Evolutionary conservation across 371 early-diverging fungal species (phyloP).

Genomic region (Apophysomyces ossiformis): DNA sequence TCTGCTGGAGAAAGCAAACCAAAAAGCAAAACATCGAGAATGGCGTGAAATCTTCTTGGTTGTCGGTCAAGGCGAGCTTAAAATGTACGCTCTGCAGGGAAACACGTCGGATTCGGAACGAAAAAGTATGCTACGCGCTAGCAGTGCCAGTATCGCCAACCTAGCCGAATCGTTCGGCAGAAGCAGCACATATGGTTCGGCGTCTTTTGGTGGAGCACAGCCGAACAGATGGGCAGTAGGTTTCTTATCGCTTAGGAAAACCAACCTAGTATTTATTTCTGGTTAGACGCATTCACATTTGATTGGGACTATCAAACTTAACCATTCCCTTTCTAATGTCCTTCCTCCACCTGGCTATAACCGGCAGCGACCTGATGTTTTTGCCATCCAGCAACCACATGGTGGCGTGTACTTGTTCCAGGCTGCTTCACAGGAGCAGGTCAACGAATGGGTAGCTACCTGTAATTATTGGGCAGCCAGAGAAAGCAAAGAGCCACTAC

Average conservation of each 20-base stretch:
- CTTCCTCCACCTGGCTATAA: conserved; percentile 88
- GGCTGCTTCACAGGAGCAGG: conserved; percentile 65
- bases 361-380: conserved; percentile 76
- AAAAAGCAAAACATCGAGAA: conserved; percentile 76
- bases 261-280: neutral
- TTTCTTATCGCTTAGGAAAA: neutral
- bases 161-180: conserved; percentile 46
- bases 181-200: neutral
- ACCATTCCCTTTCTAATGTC: conserved; percentile 81
- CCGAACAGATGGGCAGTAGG: conserved; percentile 9
- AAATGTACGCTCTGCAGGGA: conserved; percentile 63
- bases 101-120: conserved; percentile 27
- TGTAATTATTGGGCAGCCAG: conserved; percentile 95
- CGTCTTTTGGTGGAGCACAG: conserved; percentile 2
- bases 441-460: conserved; percentile 81
- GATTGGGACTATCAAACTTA: conserved; percentile 67
- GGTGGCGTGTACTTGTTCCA: conserved; percentile 89
- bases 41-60: conserved; percentile 84
- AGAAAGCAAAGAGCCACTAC: conserved; percentile 83
- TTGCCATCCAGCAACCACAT: conserved; percentile 81
- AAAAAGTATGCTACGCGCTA: conserved; percentile 35
- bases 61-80: conserved; percentile 72
- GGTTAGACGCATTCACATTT: conserved; percentile 23
- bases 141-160: conserved; percentile 33
- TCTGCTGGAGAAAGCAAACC: conserved; percentile 70